Conservation (phyloP, 805 yeast species). For the Kodamaea laetipori region DNA sequence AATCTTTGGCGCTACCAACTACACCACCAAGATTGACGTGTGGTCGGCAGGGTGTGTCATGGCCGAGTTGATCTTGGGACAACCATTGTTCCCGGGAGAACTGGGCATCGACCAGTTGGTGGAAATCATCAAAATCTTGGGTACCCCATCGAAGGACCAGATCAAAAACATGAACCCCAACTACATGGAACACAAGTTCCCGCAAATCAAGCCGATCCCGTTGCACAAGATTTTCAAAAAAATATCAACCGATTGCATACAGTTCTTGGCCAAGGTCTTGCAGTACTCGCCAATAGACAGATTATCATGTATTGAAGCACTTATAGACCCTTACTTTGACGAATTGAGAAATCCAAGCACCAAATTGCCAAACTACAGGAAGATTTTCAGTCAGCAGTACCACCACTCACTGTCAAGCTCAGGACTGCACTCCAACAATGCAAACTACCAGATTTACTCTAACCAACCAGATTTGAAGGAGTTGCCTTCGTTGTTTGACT, state of each 20-base stretch:
- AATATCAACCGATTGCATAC: conserved; percentile 53
- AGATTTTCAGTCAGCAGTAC: conserved; percentile 40
- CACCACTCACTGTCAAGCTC: conserved; percentile 20
- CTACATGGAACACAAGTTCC: conserved; percentile 96
- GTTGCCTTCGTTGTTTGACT: conserved; percentile 55
- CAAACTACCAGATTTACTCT: conserved; percentile 42
- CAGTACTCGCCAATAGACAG: conserved; percentile 72
- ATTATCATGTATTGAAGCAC: conserved; percentile 56
- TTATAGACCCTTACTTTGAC: conserved; percentile 56
- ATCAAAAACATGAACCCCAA: conserved; percentile 94
- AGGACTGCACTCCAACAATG: conserved; percentile 34
- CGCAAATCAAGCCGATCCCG: conserved; percentile 80
- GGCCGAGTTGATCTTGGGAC: conserved; percentile 94
- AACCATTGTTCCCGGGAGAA: conserved; percentile 97
- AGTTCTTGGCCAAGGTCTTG: conserved; percentile 56
- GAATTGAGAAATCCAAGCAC: conserved; percentile 46
- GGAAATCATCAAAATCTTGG: conserved; percentile 92
- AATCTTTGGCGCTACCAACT: conserved; percentile 95
- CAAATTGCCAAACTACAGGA: conserved; percentile 46
- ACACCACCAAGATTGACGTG: conserved; percentile 93
- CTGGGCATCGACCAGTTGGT: conserved; percentile 96
- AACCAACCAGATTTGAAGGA: conserved; percentile 43
- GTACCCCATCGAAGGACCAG: conserved; percentile 92
- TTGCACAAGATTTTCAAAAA: conserved; percentile 65
- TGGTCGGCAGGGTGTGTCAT: conserved; percentile 99